phyloP scores from a whole-genome alignment of 306 rosid genomes.

The Vigna nakashimae region DNA sequence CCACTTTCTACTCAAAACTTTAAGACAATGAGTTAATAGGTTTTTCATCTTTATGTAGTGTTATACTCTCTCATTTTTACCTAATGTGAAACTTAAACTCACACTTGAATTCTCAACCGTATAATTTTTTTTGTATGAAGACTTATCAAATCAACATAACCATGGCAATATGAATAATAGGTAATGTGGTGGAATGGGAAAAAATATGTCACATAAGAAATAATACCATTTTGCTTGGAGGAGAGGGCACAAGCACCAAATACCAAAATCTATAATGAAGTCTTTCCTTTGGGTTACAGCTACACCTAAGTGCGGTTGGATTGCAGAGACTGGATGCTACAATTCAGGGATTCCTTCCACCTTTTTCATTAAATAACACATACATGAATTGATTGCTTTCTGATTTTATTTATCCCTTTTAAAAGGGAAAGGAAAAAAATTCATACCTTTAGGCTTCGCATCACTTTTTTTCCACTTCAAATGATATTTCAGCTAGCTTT shows the following conservation, averaged over 20 bases:
- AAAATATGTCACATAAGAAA: no score
- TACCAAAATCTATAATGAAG: slow-evolving; percentile 53
- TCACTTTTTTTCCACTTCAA: slow-evolving; percentile 16
- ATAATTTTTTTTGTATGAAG: no score
- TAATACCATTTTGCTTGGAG: slow-evolving; percentile 49
- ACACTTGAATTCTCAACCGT: no score
- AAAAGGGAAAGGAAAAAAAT: slow-evolving; percentile 31
- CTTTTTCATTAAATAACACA: slow-evolving; percentile 35
- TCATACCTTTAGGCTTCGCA: slow-evolving; percentile 32
- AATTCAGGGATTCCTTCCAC: slow-evolving; percentile 55
- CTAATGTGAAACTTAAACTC: no score
- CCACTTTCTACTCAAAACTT: no score
- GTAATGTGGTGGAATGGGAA: no score
- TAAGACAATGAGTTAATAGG: no score
- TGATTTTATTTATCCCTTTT: slow-evolving; percentile 41
- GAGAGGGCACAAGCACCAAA: slow-evolving; percentile 54
- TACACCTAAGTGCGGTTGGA: slow-evolving; percentile 52
- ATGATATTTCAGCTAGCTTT: slow-evolving; percentile 42
- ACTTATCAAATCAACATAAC: no score
- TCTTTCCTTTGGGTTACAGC: slow-evolving; percentile 53
- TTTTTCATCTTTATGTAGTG: no score
- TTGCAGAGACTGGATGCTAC: slow-evolving; percentile 49
- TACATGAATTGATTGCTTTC: slow-evolving; percentile 43
- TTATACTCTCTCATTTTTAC: no score
- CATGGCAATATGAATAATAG: no score